These are phyloP conservation scores for Coemansia sp. DNA, from an alignment of 192 early-diverging fungal genomes.

Conservation along the genomic window DNA sequence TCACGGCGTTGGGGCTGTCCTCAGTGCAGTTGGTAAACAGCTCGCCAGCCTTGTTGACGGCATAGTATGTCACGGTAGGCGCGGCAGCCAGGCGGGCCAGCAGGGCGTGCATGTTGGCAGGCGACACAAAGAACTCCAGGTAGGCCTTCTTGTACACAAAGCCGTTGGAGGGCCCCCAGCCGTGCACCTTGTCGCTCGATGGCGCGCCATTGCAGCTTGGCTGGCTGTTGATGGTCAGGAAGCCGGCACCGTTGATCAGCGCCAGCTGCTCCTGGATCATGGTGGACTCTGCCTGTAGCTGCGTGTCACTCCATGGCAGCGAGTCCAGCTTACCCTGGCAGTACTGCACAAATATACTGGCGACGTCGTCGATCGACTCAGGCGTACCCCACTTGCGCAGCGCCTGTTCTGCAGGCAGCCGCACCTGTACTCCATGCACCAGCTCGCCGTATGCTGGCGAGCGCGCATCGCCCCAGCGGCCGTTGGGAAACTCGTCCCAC, in stretches of 20 bases:
- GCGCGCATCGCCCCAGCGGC: slow-evolving; percentile 95
- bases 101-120: slow-evolving; percentile 63
- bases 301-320: slow-evolving; percentile 90
- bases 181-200: slow-evolving; percentile 73
- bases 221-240: slow-evolving; percentile 94
- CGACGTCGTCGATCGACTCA: slow-evolving; percentile 61
- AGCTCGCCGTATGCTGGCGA: slow-evolving; percentile 87
- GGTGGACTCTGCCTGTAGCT: slow-evolving; percentile 74
- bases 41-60: slow-evolving; percentile 87
- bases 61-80: slow-evolving; percentile 80
- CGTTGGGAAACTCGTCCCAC: slow-evolving; percentile 99
- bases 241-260: slow-evolving; percentile 76
- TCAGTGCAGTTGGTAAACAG: slow-evolving; percentile 82
- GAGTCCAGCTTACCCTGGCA: slow-evolving; percentile 72
- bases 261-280: slow-evolving; percentile 67
- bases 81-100: slow-evolving; percentile 55
- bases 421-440: slow-evolving; percentile 77
- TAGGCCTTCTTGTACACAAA: slow-evolving; percentile 97
- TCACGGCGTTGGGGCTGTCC: slow-evolving; percentile 92
- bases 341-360: slow-evolving; percentile 77
- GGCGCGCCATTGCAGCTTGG: slow-evolving; percentile 87
- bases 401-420: slow-evolving; percentile 74
- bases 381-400: slow-evolving; percentile 81
- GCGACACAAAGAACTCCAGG: slow-evolving; percentile 91
- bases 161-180: slow-evolving; percentile 95